A percentile compares a stretch with the other conserved stretches of the same genome.
Evolutionary conservation across 2,329 filamentous ascomycete genomes (phyloP).

Genomic region (Botryotinia convoluta): DNA sequence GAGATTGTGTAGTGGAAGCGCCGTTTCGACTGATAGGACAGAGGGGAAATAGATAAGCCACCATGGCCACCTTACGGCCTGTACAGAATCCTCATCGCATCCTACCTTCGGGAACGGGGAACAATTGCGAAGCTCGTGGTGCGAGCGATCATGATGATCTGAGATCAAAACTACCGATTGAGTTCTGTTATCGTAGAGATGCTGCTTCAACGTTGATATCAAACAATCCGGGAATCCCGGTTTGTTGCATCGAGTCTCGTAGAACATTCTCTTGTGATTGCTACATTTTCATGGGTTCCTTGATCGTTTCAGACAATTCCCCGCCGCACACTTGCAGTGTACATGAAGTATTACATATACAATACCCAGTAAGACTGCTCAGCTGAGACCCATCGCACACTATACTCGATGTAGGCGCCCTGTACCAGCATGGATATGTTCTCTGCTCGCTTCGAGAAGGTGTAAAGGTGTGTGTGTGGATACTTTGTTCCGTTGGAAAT

Average conservation of each 20-base stretch:
- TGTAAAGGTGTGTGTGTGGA: background rate
- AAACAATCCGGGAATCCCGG: background rate
- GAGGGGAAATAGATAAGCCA: conserved; percentile 13
- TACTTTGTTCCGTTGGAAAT: background rate
- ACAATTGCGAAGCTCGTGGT: background rate
- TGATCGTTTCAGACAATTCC: conserved; percentile 11
- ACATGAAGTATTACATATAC: background rate
- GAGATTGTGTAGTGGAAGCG: background rate
- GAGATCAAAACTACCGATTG: background rate
- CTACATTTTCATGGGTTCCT: background rate
- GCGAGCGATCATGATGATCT: background rate
- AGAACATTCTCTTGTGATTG: background rate
- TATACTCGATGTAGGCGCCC: conserved; percentile 1
- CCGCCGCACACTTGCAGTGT: conserved; percentile 4
- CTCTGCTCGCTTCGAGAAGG: background rate
- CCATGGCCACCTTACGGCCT: conserved; percentile 3
- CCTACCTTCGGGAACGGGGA: background rate
- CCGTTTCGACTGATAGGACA: background rate
- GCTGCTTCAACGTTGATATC: background rate
- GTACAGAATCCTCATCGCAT: conserved; percentile 5
- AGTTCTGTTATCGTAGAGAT: background rate
- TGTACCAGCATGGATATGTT: conserved; percentile 12
- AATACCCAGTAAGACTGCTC: background rate
- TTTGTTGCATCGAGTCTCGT: background rate
- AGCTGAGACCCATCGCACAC: background rate